Evolutionary conservation across 176 grass and related monocot genomes (phyloP), one percentile per base, ranked within the genome.

Genomic region (Musa troglodytarum): DNA sequence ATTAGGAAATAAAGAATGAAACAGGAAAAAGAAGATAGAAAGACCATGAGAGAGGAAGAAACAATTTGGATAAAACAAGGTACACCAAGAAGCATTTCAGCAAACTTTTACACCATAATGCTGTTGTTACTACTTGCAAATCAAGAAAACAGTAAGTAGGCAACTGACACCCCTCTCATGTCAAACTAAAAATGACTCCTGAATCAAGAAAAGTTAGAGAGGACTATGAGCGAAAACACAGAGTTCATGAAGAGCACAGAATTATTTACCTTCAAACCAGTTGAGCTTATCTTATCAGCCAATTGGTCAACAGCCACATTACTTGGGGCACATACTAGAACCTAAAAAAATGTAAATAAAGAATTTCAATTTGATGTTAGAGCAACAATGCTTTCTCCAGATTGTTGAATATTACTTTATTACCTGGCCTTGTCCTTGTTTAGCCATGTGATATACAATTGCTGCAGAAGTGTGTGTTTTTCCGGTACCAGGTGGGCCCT

Each of bases 381-480:
- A 28, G 14, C 57, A 14, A 15, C 13, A 14, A 17, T 61, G 16
- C 57, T 61, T 17, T 16, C n/a, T 14, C n/a, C 57, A 68, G 78
- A 65, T 81, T 82, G 63, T 43, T 76, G 61, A 78, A 14, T 25
- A 57, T n/a, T 12, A 50, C 50, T 49, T 69, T 61, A 24, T 65
- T 95, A 99, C 96, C 91, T 99, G 96, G 57, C 96, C 96, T 85
- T 95, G 96, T 15, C 96, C 91, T 86, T 99, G 96, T 88, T 99
- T 99, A 74, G 96, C 88, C 96, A 99, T 99, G 88, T 99, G 96
- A 86, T 99, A 99, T 23, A 99, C 96, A 81, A 99, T 92, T 81
- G 96, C 91, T 78, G 96, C 96, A 74, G 96, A 99, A 81, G 96
- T 99, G 68, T 95, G 88, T 50, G 96, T 99, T 91, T 99, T 99